Conservation (phyloP, 2,329 filamentous ascomycete genomes). For the Xylariaceae sp. region DNA sequence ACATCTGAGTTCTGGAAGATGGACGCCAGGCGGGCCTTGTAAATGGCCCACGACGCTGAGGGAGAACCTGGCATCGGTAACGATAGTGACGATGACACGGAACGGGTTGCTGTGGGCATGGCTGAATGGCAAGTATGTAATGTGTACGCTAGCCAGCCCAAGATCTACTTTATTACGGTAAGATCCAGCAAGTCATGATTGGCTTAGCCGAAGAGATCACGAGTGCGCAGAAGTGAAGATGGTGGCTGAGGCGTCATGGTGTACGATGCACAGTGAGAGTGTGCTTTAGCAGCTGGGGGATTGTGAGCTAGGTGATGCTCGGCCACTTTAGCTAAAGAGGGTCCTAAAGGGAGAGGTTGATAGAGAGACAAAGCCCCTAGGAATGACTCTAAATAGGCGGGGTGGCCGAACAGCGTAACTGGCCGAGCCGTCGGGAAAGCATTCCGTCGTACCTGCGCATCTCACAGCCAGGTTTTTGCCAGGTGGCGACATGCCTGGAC, state of each 20-base stretch:
- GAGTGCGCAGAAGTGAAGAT: not conserved
- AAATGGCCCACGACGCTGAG: conserved; percentile 67
- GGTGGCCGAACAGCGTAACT: not conserved
- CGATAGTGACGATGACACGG: conserved; percentile 31
- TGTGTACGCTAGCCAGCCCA: not conserved
- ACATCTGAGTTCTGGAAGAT: conserved; percentile 64
- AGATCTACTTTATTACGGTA: not conserved
- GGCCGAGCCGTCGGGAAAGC: not conserved
- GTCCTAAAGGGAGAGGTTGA: not conserved
- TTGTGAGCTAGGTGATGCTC: not conserved
- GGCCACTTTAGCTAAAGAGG: not conserved
- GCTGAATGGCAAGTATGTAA: not conserved
- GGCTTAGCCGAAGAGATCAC: not conserved
- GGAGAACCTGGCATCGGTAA: conserved; percentile 55
- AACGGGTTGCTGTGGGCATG: conserved; percentile 17
- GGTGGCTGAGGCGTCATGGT: too few relatives aligned
- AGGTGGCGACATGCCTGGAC: not conserved
- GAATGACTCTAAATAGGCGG: not conserved
- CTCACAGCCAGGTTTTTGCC: not conserved
- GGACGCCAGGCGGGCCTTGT: conserved; percentile 58
- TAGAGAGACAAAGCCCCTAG: not conserved
- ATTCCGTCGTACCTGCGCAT: not conserved
- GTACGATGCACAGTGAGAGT: too few relatives aligned
- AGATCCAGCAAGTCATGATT: not conserved
- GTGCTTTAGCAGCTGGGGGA: too few relatives aligned